Conservation (phyloP, 495 filamentous ascomycete genomes). For the Lichenothelia convexa region DNA sequence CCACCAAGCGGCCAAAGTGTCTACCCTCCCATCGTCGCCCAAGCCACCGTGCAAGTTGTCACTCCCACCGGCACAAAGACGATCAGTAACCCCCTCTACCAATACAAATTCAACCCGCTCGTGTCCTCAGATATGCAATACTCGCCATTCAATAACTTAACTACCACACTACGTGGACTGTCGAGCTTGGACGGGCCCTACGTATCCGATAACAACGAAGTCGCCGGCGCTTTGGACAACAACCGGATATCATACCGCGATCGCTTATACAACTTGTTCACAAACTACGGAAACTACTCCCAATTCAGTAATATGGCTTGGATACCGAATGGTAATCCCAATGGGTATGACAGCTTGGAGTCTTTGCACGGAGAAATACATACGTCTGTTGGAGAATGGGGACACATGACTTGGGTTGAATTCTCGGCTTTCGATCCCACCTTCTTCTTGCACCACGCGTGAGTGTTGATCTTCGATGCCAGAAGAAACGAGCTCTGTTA, state of each 20-base stretch:
- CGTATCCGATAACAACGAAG: slow-evolving; percentile 31
- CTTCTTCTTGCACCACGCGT: slow-evolving; percentile 48
- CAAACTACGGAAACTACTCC: slow-evolving; percentile 36
- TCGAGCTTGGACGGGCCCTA: slow-evolving; percentile 23
- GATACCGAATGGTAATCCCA: slow-evolving; percentile 20
- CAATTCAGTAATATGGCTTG: slow-evolving; percentile 39
- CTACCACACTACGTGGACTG: slow-evolving; percentile 30
- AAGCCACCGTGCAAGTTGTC: slow-evolving; percentile 27
- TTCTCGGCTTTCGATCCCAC: slow-evolving; percentile 58
- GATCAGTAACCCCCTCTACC: slow-evolving; percentile 44
- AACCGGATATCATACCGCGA: slow-evolving; percentile 25
- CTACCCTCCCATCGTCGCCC: slow-evolving; percentile 30
- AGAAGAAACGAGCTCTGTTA: slow-evolving; percentile 2
- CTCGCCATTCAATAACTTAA: slow-evolving; percentile 23
- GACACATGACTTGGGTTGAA: slow-evolving; percentile 46
- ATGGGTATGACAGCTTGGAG: slow-evolving; percentile 37
- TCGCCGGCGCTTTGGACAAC: slow-evolving; percentile 30
- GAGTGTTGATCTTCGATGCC: slow-evolving; percentile 4
- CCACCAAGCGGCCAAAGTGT: slow-evolving; percentile 28
- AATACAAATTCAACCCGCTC: slow-evolving; percentile 40
- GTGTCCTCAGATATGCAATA: slow-evolving; percentile 19
- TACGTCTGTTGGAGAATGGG: slow-evolving; percentile 31
- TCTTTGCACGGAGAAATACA: slow-evolving; percentile 49
- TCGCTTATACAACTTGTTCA: slow-evolving; percentile 41
- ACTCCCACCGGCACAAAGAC: slow-evolving; percentile 32